Base-by-base conservation (phyloP, 768 basidiomycete species). In the Gymnopilus junonius region DNA sequence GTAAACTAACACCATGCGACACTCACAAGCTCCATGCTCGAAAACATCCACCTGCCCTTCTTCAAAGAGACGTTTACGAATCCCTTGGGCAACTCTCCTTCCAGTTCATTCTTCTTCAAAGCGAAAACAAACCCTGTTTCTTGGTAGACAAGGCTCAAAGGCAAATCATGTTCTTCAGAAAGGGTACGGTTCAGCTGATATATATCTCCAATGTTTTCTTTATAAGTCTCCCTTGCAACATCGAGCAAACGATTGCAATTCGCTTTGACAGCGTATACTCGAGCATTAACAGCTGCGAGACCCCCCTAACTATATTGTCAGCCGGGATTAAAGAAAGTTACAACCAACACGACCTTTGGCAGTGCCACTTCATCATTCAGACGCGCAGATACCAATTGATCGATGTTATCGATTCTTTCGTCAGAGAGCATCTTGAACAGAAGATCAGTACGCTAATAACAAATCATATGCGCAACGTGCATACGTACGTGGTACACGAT, bases 221-320 rank as follows among this genome's bases (percentile, higher is more conserved):
- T 93, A 79, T 90, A 98, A 0, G 96, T 96, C 73, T 94, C 94
- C 2, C 97, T 85, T 1, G 97, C 97, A 7, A 99, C 94, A 66
- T 99, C 97, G 31, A 99, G 88, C 10, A 97, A 81, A 29, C 87
- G 86, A 67, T 94, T 93, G 69, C 83, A 85, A 63, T 92, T 91
- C 2, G 93, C 91, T 73, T 88, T 93, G 61, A 98, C 91, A 2
- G 96, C 96, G 75, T 95, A 99, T 23, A 98, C 90, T 55, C 90
- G 85, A 6, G 90, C 85, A 70, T 93, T 94, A 21, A 92, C 83
- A 1, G 89, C 88, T 5, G 82, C 85, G 23, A 94, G 81, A 8
- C 92, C 90, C 37, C 87, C 86, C 91, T 92, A 61, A 35, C 35
- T 51, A 21, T 32, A 59, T n/a, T 62, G 55, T 48, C 17, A 34